phyloP scores from a whole-genome alignment of 345 rosid species.

The Punica granatum region DNA sequence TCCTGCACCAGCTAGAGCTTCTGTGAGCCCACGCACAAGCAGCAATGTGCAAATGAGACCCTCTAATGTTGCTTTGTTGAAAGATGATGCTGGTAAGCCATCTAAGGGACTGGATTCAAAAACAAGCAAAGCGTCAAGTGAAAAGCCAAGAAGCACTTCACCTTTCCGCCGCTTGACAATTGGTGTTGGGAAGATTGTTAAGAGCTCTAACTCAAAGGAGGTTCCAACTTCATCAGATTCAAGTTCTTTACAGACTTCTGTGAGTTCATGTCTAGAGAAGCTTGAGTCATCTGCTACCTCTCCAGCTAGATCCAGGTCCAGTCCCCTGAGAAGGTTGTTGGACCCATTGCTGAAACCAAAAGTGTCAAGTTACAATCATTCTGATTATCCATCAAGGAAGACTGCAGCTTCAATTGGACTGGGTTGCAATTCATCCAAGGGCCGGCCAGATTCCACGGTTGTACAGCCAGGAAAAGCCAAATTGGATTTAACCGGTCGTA shows the following conservation, averaged over 20 bases:
- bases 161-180: conserved; percentile 69
- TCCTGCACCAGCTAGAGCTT: conserved; percentile 22
- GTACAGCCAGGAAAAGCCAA: conserved; percentile 33
- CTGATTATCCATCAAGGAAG: conserved; percentile 34
- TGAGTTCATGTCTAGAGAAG: conserved; percentile 30
- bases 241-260: conserved; percentile 24
- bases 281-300: conserved; percentile 29
- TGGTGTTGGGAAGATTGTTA: conserved; percentile 44
- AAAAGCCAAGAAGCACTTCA: conserved; percentile 60
- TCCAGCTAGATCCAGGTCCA: conserved; percentile 49
- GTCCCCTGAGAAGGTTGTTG: conserved; percentile 82
- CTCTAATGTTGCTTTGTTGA: conserved; percentile 9
- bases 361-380: conserved; percentile 27
- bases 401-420: conserved; percentile 26
- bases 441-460: conserved; percentile 23
- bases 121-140: conserved; percentile 27
- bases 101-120: conserved; percentile 27
- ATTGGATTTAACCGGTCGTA: conserved; percentile 28
- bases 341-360: conserved; percentile 68
- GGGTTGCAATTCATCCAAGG: conserved; percentile 22
- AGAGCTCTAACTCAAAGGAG: conserved; percentile 41
- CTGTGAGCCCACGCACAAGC: conserved; percentile 21
- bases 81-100: conserved; percentile 16
- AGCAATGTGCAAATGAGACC: conserved; percentile 25
- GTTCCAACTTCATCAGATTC: conserved; percentile 23